A percentile compares a stretch with the other conserved stretches of the same genome.
Conservation (phyloP, 306 rosid species). For the Lupinus albus region DNA sequence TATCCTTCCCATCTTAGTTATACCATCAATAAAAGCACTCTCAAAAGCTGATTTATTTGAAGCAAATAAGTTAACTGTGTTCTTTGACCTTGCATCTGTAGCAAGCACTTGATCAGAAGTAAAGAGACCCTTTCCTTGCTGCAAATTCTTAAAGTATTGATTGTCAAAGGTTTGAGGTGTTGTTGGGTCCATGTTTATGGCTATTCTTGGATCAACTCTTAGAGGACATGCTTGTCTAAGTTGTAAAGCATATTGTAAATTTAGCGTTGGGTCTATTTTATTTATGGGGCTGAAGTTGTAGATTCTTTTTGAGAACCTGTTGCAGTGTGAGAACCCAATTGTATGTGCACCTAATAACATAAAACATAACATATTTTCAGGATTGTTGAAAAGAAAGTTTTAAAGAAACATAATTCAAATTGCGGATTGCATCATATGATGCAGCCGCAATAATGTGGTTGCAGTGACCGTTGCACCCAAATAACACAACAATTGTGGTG, state of each 20-base stretch:
- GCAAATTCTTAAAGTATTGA: conserved; percentile 71
- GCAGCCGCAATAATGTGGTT: too few relatives aligned
- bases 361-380: not conserved
- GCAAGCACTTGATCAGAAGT: conserved; percentile 66
- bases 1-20: conserved; percentile 64
- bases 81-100: conserved; percentile 58
- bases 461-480: too few relatives aligned
- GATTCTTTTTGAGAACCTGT: conserved; percentile 48
- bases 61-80: conserved; percentile 62
- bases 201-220: conserved; percentile 56
- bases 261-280: conserved; percentile 62
- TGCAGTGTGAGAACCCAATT: conserved; percentile 76
- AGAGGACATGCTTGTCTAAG: conserved; percentile 58
- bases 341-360: conserved; percentile 70
- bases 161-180: conserved; percentile 65
- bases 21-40: conserved; percentile 57
- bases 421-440: too few relatives aligned
- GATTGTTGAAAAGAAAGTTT: too few relatives aligned
- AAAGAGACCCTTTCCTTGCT: conserved; percentile 67
- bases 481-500: too few relatives aligned
- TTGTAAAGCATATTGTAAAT: conserved; percentile 50
- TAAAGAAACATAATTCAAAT: too few relatives aligned
- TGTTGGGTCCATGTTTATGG: conserved; percentile 64
- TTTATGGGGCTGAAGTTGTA: conserved; percentile 56
- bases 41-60: conserved; percentile 53